Percentiles rank a stretch among this genome's conserved stretches.
phyloP scores from a whole-genome alignment of 2,329 filamentous ascomycete genomes.

The Cladosporium sp. region DNA sequence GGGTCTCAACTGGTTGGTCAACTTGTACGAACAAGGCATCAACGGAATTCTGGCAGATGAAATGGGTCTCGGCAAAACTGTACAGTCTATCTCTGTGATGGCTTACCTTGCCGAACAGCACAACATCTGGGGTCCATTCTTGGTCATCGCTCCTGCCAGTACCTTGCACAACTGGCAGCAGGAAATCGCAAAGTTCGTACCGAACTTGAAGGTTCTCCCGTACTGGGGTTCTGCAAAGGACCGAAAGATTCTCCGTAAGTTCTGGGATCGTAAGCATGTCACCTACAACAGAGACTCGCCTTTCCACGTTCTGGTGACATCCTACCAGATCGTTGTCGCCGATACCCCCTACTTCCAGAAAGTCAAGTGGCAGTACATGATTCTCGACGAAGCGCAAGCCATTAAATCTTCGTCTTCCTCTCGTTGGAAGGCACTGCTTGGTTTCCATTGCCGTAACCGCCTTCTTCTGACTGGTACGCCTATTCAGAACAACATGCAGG shows the following conservation, averaged over 20 bases:
- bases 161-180: conserved; percentile 99
- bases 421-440: conserved; percentile 90
- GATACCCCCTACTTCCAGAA: conserved; percentile 98
- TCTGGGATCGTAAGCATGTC: conserved; percentile 97
- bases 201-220: conserved; percentile 87
- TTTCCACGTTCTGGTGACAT: conserved; percentile 95
- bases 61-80: conserved; percentile 99
- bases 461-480: conserved; percentile 92
- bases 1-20: conserved; percentile 98
- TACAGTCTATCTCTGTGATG: conserved; percentile 99
- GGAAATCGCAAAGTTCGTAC: conserved; percentile 92
- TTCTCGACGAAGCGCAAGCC: conserved; percentile 94
- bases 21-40: conserved; percentile 98
- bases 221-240: conserved; percentile 97
- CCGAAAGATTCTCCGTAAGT: conserved; percentile 93
- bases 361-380: conserved; percentile 99
- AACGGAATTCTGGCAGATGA: conserved; percentile 98
- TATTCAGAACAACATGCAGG: conserved; percentile 99
- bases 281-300: conserved; percentile 90
- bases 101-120: conserved; percentile 95
- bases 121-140: conserved; percentile 96
- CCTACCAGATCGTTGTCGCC: conserved; percentile 93
- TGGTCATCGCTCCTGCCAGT: conserved; percentile 93
- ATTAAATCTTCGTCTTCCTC: conserved; percentile 98
- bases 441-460: conserved; percentile 92